Conservation (phyloP, 2,329 filamentous ascomycete species). For the Penicillium sp. region DNA sequence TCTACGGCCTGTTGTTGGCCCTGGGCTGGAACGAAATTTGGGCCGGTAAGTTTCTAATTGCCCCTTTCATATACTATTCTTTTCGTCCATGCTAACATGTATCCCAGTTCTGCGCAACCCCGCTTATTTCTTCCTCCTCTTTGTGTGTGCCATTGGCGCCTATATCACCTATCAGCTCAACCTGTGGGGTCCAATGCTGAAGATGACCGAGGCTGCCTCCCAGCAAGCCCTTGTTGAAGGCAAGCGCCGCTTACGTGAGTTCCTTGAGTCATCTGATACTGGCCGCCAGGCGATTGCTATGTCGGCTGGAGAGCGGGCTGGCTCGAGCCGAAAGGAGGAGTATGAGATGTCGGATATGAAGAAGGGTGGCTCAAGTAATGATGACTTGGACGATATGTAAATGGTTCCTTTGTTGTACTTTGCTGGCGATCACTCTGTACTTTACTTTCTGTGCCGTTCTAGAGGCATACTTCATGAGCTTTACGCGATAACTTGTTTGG, state of each 20-base stretch:
- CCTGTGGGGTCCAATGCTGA: conserved; percentile 90
- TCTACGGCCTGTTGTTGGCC: conserved; percentile 82
- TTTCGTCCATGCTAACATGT: conserved; percentile 3
- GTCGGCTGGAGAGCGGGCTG: conserved; percentile 47
- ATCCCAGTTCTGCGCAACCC: conserved; percentile 82
- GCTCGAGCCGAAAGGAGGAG: conserved; percentile 47
- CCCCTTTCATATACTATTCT: conserved; percentile 10
- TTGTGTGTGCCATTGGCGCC: conserved; percentile 69
- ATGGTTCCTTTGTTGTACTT: conserved; percentile 10
- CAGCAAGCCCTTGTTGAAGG: conserved; percentile 84
- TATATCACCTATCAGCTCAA: conserved; percentile 94
- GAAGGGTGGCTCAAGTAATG: conserved; percentile 25
- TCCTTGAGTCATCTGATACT: conserved; percentile 81
- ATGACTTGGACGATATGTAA: conserved; percentile 39
- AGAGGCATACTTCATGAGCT: conserved; percentile 7
- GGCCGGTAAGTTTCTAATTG: conserved; percentile 63
- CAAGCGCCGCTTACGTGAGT: conserved; percentile 85
- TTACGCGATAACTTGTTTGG: too few relatives aligned
- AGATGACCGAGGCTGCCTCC: conserved; percentile 87
- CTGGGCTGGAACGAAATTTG: conserved; percentile 99
- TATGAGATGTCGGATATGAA: conserved; percentile 54
- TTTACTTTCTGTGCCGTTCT: conserved; percentile 8
- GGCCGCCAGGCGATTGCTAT: conserved; percentile 79
- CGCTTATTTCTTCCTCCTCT: conserved; percentile 82
- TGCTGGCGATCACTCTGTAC: conserved; percentile 13